phyloP scores from a whole-genome alignment of 768 basidiomycete genomes.

The Tricholoma terreum region DNA sequence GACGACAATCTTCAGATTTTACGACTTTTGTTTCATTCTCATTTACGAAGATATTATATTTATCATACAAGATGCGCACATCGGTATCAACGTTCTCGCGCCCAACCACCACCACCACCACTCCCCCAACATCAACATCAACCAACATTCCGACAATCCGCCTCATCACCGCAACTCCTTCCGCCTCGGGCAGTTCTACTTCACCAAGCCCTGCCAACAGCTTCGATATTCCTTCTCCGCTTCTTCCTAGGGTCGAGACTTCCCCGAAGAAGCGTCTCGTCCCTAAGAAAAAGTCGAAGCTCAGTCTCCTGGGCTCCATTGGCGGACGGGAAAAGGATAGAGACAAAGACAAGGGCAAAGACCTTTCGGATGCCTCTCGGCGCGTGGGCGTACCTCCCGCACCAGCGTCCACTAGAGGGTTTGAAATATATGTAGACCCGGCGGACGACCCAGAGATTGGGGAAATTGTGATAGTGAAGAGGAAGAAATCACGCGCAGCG shows the following conservation, averaged over 20 bases:
- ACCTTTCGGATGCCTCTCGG: conserved; percentile 60
- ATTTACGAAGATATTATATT: conserved; percentile 10
- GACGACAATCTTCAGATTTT: conserved; percentile 8
- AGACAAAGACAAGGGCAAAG: conserved; percentile 35
- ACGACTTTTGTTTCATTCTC: conserved; percentile 3
- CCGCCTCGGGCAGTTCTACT: conserved; percentile 42
- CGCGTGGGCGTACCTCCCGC: conserved; percentile 39
- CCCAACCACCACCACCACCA: conserved; percentile 19
- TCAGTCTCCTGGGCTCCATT: conserved; percentile 38
- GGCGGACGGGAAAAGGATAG: conserved; percentile 30
- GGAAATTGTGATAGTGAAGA: conserved; percentile 73
- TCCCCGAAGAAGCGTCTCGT: conserved; percentile 48
- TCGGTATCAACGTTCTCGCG: conserved; percentile 14
- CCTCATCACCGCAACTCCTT: conserved; percentile 66
- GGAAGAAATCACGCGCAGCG: conserved; percentile 64
- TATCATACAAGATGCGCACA: conserved; percentile 11
- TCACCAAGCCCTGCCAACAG: conserved; percentile 18
- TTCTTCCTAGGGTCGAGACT: conserved; percentile 28
- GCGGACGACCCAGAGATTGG: conserved; percentile 61
- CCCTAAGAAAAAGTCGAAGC: conserved; percentile 66
- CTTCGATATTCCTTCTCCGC: conserved; percentile 21
- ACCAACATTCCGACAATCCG: conserved; percentile 60
- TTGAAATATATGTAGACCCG: conserved; percentile 73
- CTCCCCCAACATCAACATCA: conserved; percentile 17
- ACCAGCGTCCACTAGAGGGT: conserved; percentile 41